Evolutionary conservation across 257 asterid genomes (phyloP).

Genomic region (Haberlea rhodopensis): DNA sequence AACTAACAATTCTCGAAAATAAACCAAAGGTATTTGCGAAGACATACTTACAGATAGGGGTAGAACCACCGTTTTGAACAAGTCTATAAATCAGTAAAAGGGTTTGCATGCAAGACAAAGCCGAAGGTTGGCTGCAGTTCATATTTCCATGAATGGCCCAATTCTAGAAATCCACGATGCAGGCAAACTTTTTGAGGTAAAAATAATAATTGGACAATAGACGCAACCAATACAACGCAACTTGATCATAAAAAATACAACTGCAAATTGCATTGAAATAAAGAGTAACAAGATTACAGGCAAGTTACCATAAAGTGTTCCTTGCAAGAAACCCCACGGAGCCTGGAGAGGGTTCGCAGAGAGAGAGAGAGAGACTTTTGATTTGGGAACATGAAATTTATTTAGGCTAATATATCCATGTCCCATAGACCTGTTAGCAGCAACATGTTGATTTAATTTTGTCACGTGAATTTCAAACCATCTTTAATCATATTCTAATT

Average conservation of each 20-base stretch:
- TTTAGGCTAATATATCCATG: no score
- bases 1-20: no score
- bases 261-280: conserved; percentile 11
- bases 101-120: conserved; percentile 6
- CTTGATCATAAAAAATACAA: no score
- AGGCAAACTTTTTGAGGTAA: conserved; percentile 1
- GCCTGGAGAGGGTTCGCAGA: conserved; percentile 4
- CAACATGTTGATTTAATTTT: no score
- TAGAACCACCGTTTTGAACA: conserved; percentile 10
- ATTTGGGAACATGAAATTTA: no score
- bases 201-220: conserved; percentile 7
- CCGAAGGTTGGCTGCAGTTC: not conserved
- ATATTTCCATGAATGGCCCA: conserved; percentile 16
- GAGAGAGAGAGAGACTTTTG: not conserved
- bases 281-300: not conserved
- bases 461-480: no score
- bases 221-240: not conserved
- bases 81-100: not conserved
- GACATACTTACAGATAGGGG: no score
- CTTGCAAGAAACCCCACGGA: conserved; percentile 6
- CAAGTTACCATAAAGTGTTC: conserved; percentile 15
- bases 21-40: no score
- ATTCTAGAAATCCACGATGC: conserved; percentile 17
- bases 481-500: no score
- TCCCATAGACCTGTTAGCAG: no score